Conservation (phyloP, 345 rosid genomes). For the Eucalyptus sp. region DNA sequence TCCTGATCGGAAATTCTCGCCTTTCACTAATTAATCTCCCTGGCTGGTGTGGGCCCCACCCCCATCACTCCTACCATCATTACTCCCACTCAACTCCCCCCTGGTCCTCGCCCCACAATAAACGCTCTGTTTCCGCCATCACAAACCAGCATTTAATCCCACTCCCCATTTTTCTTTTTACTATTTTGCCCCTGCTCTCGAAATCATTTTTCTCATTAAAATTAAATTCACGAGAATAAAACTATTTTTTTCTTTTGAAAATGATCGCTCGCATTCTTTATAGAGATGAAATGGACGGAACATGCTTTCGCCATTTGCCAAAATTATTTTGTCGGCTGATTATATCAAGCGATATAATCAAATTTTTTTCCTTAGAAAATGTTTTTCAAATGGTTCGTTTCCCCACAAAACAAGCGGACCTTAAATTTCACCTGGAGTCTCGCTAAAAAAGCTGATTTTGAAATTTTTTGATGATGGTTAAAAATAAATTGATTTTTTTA, state of each 20-base stretch:
- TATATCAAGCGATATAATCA: no score
- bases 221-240: neutral
- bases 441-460: neutral
- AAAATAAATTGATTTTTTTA: no score
- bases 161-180: rapidly evolving
- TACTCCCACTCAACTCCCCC: neutral
- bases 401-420: neutral
- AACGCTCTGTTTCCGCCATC: neutral
- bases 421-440: neutral
- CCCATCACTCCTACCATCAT: neutral
- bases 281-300: no score
- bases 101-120: neutral
- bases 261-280: no score
- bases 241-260: no score
- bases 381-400: neutral
- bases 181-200: neutral
- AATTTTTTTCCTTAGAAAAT: no score
- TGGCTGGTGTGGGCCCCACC: neutral
- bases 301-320: neutral
- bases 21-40: neutral
- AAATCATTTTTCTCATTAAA: neutral
- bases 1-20: no score
- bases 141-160: neutral
- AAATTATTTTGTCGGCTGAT: neutral
- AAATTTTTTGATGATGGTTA: neutral